These are phyloP conservation scores for Cardamine occulta DNA, from an alignment of 345 rosid species.

Conservation along the genomic window DNA sequence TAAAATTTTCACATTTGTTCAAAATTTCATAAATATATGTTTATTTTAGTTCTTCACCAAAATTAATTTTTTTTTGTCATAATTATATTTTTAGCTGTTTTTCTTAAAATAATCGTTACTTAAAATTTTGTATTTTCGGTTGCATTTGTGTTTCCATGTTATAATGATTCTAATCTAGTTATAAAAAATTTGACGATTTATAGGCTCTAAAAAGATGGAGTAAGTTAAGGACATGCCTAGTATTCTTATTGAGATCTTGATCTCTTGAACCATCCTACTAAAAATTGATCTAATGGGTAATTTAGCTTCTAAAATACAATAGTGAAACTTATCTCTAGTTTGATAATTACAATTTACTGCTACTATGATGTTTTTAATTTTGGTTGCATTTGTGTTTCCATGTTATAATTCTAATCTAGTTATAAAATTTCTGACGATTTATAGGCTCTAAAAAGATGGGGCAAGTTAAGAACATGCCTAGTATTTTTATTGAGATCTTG, in stretches of 20 bases:
- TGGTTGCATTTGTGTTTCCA: neutral
- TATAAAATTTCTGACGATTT: neutral
- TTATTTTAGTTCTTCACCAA: too few species aligned
- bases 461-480: conserved; percentile 24
- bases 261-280: conserved; percentile 17
- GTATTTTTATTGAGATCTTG: conserved; percentile 11
- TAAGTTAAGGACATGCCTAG: conserved; percentile 23
- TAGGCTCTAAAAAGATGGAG: conserved; percentile 14
- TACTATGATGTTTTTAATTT: neutral
- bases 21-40: too few species aligned
- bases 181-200: neutral
- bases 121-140: neutral
- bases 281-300: neutral
- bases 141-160: neutral
- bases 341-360: too few species aligned
- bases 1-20: too few species aligned
- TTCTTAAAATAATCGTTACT: too few species aligned
- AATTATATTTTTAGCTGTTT: too few species aligned
- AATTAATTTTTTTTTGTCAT: too few species aligned
- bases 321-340: too few species aligned
- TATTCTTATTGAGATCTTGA: conserved; percentile 13
- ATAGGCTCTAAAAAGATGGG: conserved; percentile 8
- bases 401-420: neutral
- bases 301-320: too few species aligned
- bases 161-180: neutral